These are phyloP conservation scores for Trichophyton benhamiae DNA, from an alignment of 2,329 filamentous ascomycete genomes.

Conservation along the genomic window DNA sequence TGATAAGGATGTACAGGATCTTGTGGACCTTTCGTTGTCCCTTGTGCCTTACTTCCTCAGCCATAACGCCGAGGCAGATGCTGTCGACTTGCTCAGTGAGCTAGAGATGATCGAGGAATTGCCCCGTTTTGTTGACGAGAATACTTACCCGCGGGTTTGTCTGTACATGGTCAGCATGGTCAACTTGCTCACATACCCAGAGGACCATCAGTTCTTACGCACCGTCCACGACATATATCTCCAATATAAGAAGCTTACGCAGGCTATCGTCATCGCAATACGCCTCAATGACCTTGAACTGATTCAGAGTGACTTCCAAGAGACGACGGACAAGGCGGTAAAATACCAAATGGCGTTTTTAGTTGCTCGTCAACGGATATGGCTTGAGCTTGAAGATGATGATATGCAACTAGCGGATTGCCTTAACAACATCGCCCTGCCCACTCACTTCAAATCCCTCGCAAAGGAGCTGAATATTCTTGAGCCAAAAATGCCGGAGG, in stretches of 20 bases:
- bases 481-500: constrained; percentile 91
- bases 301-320: constrained; percentile 69
- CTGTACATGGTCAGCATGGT: constrained; percentile 99
- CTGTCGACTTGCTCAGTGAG: constrained; percentile 92
- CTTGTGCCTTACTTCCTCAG: constrained; percentile 90
- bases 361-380: constrained; percentile 81
- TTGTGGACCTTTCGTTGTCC: constrained; percentile 69
- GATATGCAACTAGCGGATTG: constrained; percentile 68
- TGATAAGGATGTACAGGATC: constrained; percentile 70
- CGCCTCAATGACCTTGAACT: constrained; percentile 76
- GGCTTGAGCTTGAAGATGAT: constrained; percentile 53
- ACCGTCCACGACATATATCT: constrained; percentile 92
- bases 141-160: constrained; percentile 86
- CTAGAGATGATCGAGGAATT: constrained; percentile 93
- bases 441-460: constrained; percentile 85
- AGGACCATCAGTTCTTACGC: constrained; percentile 88
- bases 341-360: constrained; percentile 93
- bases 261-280: constrained; percentile 90
- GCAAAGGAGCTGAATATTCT: constrained; percentile 94
- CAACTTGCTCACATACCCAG: constrained; percentile 89
- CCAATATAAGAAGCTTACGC: constrained; percentile 80
- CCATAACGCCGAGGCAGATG: constrained; percentile 96
- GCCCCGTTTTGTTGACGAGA: constrained; percentile 76
- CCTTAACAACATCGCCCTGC: constrained; percentile 72
- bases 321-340: constrained; percentile 65